Conservation (phyloP, 2,329 filamentous ascomycete species). For the Beauveria asiatica region DNA sequence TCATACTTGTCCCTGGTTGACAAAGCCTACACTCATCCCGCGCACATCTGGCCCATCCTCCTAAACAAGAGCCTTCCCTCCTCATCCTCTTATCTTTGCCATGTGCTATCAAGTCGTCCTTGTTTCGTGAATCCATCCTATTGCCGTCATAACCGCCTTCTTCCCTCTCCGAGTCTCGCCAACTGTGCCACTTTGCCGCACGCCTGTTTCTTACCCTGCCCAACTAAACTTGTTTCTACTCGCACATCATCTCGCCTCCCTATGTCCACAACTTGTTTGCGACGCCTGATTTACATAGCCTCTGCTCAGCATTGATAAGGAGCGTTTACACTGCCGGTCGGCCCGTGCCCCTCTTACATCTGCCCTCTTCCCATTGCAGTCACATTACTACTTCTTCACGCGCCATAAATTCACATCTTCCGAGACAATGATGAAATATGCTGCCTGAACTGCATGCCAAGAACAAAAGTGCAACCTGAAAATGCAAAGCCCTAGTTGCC, state of each 20-base stretch:
- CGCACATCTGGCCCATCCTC: not conserved
- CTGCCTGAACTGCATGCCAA: slow-evolving; percentile 18
- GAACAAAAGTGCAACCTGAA: slow-evolving; percentile 26
- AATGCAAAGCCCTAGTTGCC: slow-evolving; percentile 27
- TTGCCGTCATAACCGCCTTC: slow-evolving; percentile 1
- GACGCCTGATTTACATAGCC: not conserved
- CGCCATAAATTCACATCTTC: not conserved
- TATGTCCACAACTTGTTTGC: not conserved
- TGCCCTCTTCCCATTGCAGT: not conserved
- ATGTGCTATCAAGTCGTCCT: not conserved
- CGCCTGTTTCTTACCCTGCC: not conserved
- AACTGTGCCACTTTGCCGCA: not conserved
- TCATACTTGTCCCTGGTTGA: not conserved
- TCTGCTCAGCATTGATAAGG: not conserved
- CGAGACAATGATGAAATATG: slow-evolving; percentile 14
- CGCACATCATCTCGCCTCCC: not conserved
- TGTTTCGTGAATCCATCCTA: slow-evolving; percentile 3
- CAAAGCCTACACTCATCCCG: not conserved
- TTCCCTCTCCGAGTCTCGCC: not conserved
- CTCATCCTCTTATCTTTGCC: not conserved
- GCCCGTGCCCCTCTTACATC: not conserved
- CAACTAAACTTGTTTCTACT: not conserved
- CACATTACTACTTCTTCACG: not conserved
- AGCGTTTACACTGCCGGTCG: not conserved
- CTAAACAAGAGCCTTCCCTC: not conserved